Conservation (phyloP, 345 rosid genomes). For the Gynandropsis gynandra region DNA sequence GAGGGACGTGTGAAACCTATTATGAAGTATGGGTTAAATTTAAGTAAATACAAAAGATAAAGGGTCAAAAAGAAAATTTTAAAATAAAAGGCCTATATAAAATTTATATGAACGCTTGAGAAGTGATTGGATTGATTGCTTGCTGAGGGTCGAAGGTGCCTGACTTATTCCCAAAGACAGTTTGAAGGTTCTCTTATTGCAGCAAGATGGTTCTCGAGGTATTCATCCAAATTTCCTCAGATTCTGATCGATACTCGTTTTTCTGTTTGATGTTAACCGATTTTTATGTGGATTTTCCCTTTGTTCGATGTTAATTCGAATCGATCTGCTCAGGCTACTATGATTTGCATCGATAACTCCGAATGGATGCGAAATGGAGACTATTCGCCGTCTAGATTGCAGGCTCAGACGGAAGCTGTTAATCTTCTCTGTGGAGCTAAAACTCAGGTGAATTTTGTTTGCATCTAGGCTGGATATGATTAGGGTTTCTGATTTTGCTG, state of each 20-base stretch:
- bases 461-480: conserved; percentile 9
- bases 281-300: neutral
- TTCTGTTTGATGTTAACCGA: no score
- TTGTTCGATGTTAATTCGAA: neutral
- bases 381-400: conserved; percentile 59
- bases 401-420: conserved; percentile 72
- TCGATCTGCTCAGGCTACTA: conserved; percentile 50
- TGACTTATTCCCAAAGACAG: conserved; percentile 26
- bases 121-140: no score
- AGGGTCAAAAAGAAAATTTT: no score
- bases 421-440: conserved; percentile 71
- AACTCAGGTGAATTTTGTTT: conserved; percentile 43
- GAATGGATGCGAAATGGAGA: conserved; percentile 93
- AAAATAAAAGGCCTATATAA: no score
- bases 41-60: no score
- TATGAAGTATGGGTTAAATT: no score
- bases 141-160: conserved; percentile 15
- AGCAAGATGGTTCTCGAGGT: conserved; percentile 72
- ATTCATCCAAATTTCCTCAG: conserved; percentile 9
- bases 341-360: conserved; percentile 81
- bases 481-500: conserved; percentile 23
- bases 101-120: no score
- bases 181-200: conserved; percentile 2
- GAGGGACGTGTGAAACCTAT: no score
- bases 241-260: no score